Conservation (phyloP, 805 yeast genomes). For the Teunomyces tritomae region DNA sequence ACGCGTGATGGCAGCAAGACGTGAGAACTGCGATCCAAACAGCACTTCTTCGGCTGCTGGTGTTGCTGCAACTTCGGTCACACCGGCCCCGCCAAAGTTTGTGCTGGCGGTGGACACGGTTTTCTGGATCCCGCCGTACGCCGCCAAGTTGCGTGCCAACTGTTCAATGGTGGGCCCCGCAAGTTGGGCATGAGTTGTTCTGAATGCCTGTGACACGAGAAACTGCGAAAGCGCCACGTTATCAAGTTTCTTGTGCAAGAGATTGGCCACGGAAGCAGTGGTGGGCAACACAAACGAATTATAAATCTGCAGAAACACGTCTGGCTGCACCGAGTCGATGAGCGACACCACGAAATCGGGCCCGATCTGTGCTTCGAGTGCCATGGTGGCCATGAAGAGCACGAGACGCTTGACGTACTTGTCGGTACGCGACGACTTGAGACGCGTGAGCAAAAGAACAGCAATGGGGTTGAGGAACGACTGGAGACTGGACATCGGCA, state of each 20-base stretch:
- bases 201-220: slow-evolving; percentile 24
- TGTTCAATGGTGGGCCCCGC: slow-evolving; percentile 32
- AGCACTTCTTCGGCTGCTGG: slow-evolving; percentile 53
- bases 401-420: slow-evolving; percentile 71
- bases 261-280: slow-evolving; percentile 45
- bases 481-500: slow-evolving; percentile 50
- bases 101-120: slow-evolving; percentile 14
- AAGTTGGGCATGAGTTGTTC: slow-evolving; percentile 19
- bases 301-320: slow-evolving; percentile 51
- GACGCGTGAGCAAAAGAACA: slow-evolving; percentile 69
- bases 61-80: slow-evolving; percentile 31
- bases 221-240: slow-evolving; percentile 50
- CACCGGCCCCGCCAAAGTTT: slow-evolving; percentile 15
- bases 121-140: slow-evolving; percentile 27
- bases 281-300: slow-evolving; percentile 54
- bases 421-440: slow-evolving; percentile 80
- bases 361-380: slow-evolving; percentile 14
- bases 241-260: slow-evolving; percentile 54
- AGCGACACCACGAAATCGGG: slow-evolving; percentile 55
- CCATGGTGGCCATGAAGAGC: slow-evolving; percentile 48
- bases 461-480: slow-evolving; percentile 70
- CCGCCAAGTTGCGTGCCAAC: slow-evolving; percentile 26
- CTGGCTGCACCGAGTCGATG: slow-evolving; percentile 70
- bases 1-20: slow-evolving; percentile 58
- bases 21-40: slow-evolving; percentile 85